Base-by-base conservation (phyloP, 1,284 basidiomycete genomes). In the Ceratobasidium sp. region DNA sequence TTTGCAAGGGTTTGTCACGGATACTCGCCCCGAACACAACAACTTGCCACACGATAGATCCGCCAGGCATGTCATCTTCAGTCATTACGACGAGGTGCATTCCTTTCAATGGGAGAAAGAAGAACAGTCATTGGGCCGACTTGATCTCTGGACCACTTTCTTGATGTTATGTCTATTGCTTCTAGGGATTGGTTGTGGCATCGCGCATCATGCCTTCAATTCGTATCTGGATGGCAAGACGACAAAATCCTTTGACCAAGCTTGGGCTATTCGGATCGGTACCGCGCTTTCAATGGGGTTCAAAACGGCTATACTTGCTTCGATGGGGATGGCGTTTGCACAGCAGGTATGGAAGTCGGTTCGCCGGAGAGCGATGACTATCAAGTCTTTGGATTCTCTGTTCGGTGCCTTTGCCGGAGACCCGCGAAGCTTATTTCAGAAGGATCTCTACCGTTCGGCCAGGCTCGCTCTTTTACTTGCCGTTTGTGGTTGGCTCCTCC, bases 191-290 rank as follows among this genome's bases (percentile, higher is more conserved):
- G 64, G 50, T 20, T 67, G 64, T 31, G 64, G 38, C 5, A 47
- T 67, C 3, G 64, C 50, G 5, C 64, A 67, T 13, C 64, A 67
- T 25, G 64, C 50, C 35, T 55, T 67, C 50, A 67, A 67, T 25
- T 42, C 64, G 3, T 67, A 67, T 31, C 29, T 67, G 25, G 52
- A 67, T 42, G 34, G 42, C n/a, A 67, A 55, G 27, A 27, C 27
- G 3, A 67, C 64, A 25, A 54, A 25, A 17, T 55, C 64, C 17
- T 67, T 67, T 25, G 64, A 67, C 20, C 64, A 65, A 32, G 64
- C 64, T 31, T 67, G 64, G 64, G 64, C 64, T 32, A 53, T 67
- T 22, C 49, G 64, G n/a, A 67, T 67, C 17, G 64, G 64, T 17
- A 67, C 64, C 2, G 64, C 64, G 17, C 64, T 67, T 8, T 20